A percentile compares a stretch with the other conserved stretches of the same genome.
phyloP scores from a whole-genome alignment of 208 protist species.

The Crithidia sp. region DNA sequence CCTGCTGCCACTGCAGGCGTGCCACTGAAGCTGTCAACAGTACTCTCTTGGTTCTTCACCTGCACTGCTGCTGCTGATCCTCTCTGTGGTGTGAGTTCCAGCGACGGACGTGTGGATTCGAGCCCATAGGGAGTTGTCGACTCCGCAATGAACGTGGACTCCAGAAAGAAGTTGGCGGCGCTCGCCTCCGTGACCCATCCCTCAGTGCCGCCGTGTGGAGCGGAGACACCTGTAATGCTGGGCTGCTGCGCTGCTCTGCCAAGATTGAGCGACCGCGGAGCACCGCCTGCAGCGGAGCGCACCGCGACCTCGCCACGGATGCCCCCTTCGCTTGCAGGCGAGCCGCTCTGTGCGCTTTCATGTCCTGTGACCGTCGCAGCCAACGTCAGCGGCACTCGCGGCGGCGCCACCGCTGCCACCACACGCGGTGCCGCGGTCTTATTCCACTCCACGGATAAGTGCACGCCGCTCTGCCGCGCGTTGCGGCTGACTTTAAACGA shows the following conservation, averaged over 20 bases:
- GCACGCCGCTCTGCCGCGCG: slow-evolving; percentile 19
- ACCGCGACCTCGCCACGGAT: no score
- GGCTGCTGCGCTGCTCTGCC: neutral
- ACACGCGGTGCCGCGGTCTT: neutral
- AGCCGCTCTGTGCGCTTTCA: no score
- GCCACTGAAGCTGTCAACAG: no score
- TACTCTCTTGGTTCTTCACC: no score
- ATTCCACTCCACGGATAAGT: slow-evolving; percentile 33
- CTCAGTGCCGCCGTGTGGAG: neutral
- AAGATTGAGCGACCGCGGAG: no score
- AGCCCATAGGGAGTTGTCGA: slow-evolving; percentile 18
- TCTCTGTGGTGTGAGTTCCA: neutral
- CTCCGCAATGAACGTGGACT: slow-evolving; percentile 38
- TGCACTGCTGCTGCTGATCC: no score
- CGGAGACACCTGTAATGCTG: neutral
- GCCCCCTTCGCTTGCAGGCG: no score
- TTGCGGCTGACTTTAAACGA: slow-evolving; percentile 24
- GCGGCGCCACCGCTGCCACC: neutral
- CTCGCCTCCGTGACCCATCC: slow-evolving; percentile 33
- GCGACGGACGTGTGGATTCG: slow-evolving; percentile 4
- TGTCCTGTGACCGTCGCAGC: no score
- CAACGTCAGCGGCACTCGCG: neutral
- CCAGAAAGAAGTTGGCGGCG: slow-evolving; percentile 27
- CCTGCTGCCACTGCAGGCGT: no score
- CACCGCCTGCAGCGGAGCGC: no score